Evolutionary conservation across 2,329 filamentous ascomycete species (phyloP).

Genomic region (Rutstroemia sp.): DNA sequence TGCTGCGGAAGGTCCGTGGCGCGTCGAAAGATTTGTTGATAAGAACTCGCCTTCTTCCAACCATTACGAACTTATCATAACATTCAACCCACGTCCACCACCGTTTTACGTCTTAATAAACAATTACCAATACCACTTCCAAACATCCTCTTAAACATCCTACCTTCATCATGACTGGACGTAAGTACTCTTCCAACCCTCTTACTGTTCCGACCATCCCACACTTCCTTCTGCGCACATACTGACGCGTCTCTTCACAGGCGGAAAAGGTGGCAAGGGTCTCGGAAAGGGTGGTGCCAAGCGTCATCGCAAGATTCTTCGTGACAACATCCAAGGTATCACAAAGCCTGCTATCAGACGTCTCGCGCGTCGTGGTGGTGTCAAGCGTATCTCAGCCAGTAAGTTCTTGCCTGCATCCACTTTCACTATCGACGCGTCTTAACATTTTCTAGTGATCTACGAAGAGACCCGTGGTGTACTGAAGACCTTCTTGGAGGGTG

Average conservation of each 20-base stretch:
- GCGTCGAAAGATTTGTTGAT: slow-evolving; percentile 21
- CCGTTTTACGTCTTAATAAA: neutral
- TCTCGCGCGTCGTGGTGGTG: slow-evolving; percentile 98
- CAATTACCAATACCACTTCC: neutral
- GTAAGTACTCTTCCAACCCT: slow-evolving; percentile 36
- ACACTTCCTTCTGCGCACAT: neutral
- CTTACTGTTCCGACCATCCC: neutral
- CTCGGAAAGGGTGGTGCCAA: slow-evolving; percentile 98
- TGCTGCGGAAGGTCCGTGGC: slow-evolving; percentile 16
- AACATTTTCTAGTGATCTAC: slow-evolving; percentile 57
- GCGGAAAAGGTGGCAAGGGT: slow-evolving; percentile 73
- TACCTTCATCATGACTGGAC: slow-evolving; percentile 49
- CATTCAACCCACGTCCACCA: neutral
- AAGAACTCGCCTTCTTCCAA: slow-evolving; percentile 13
- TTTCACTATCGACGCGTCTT: slow-evolving; percentile 25
- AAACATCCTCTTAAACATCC: slow-evolving; percentile 1
- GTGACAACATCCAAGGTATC: slow-evolving; percentile 99
- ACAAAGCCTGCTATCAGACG: slow-evolving; percentile 97
- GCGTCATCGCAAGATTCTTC: slow-evolving; percentile 98
- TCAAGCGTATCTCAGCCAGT: slow-evolving; percentile 99
- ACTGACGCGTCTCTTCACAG: slow-evolving; percentile 24
- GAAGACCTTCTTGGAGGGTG: slow-evolving; percentile 77
- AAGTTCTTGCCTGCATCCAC: slow-evolving; percentile 27
- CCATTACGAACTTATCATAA: slow-evolving; percentile 11
- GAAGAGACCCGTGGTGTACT: slow-evolving; percentile 75